These are phyloP conservation scores for Mycena venus DNA, from an alignment of 768 basidiomycete genomes.

Conservation along the genomic window DNA sequence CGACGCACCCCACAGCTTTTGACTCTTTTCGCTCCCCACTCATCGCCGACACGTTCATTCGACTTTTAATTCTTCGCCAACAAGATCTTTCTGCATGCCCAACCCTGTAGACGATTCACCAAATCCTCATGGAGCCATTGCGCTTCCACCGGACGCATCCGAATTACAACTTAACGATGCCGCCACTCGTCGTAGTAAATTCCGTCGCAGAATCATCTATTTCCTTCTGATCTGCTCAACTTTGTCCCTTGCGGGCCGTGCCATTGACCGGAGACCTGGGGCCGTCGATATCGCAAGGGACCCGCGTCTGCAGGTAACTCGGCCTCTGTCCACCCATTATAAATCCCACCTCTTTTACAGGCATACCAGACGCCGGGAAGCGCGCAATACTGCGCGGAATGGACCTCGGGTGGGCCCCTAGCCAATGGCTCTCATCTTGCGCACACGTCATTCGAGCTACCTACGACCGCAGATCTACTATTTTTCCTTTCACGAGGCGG, in stretches of 20 bases:
- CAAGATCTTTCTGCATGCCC: conserved; percentile 4
- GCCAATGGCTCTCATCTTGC: background rate
- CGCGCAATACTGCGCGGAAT: conserved; percentile 20
- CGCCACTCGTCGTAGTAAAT: background rate
- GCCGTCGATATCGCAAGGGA: background rate
- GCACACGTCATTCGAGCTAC: conserved; percentile 16
- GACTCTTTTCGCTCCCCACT: background rate
- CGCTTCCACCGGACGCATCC: conserved; percentile 5
- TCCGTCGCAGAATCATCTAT: conserved; percentile 7
- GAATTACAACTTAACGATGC: background rate
- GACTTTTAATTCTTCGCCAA: background rate
- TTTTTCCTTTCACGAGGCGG: conserved; percentile 25
- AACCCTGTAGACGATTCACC: conserved; percentile 23
- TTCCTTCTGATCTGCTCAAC: background rate
- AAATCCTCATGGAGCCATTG: background rate
- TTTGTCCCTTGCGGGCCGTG: background rate
- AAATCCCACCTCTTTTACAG: background rate
- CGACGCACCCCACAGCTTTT: background rate
- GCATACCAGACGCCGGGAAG: conserved; percentile 13
- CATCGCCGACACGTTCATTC: background rate
- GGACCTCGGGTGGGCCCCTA: background rate
- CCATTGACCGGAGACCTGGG: background rate
- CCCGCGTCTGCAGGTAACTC: conserved; percentile 16
- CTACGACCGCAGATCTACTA: conserved; percentile 4
- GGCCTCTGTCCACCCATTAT: background rate